Percentiles rank a stretch among this genome's conserved stretches.
Evolutionary conservation across 768 basidiomycete species (phyloP).

Genomic region (Boletus rufocinnamomeus): DNA sequence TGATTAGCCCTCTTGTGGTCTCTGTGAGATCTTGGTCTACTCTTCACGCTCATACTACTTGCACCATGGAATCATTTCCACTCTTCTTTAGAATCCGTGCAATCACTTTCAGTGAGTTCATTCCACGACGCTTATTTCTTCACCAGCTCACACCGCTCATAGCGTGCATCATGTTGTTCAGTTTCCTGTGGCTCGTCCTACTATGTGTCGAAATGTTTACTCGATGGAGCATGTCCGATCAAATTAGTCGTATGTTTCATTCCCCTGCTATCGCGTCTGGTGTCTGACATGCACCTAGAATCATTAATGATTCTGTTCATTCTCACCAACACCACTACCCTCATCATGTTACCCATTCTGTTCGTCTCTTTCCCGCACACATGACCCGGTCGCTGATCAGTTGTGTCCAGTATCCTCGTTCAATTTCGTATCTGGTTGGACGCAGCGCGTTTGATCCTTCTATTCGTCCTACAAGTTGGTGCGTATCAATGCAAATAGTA

Average conservation of each 20-base stretch:
- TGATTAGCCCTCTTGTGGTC: constrained; percentile 17
- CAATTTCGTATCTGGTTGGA: constrained; percentile 57
- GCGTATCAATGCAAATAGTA: constrained; percentile 9
- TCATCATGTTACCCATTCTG: constrained; percentile 46
- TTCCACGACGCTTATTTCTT: background rate
- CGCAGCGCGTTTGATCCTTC: constrained; percentile 47
- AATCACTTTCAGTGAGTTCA: constrained; percentile 31
- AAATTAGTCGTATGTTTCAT: constrained; percentile 44
- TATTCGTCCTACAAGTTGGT: constrained; percentile 51
- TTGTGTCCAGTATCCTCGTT: constrained; percentile 42
- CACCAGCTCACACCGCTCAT: background rate
- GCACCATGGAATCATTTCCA: constrained; percentile 33
- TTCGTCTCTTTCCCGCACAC: constrained; percentile 28
- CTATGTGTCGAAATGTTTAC: constrained; percentile 48
- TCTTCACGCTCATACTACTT: background rate
- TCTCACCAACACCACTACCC: constrained; percentile 40
- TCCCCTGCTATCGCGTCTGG: background rate
- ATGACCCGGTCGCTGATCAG: background rate
- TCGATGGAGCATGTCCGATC: constrained; percentile 48
- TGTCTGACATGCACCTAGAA: constrained; percentile 8
- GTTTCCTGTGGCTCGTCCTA: constrained; percentile 51
- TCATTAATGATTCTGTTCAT: constrained; percentile 50
- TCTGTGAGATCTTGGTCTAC: constrained; percentile 22
- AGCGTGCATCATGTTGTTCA: constrained; percentile 47
- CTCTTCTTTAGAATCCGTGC: constrained; percentile 34